Evolutionary conservation across 805 yeast genomes (phyloP).

Genomic region (Yamadazyma akitaensis): DNA sequence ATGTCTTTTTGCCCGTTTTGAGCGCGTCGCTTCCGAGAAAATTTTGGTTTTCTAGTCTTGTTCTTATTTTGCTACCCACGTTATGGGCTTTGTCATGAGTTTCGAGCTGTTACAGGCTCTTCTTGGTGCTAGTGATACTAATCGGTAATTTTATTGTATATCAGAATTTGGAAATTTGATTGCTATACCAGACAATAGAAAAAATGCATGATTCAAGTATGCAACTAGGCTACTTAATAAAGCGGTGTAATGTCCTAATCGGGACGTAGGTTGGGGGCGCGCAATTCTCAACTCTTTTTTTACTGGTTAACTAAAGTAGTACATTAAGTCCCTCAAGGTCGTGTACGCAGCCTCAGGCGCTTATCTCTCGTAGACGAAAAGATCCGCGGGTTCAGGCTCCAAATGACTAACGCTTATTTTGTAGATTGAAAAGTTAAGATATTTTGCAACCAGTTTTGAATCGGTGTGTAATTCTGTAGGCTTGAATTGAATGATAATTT

Average conservation of each 20-base stretch:
- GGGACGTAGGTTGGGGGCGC: background rate
- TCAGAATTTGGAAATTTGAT: background rate
- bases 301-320: background rate
- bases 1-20: background rate
- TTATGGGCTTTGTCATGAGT: background rate
- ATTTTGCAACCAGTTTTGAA: too few relatives aligned
- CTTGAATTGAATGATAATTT: too few relatives aligned
- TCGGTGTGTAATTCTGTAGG: too few relatives aligned
- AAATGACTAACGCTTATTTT: too few relatives aligned
- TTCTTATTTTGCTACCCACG: background rate
- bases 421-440: too few relatives aligned
- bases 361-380: too few relatives aligned
- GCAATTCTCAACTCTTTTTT: background rate
- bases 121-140: background rate
- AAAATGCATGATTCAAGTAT: background rate
- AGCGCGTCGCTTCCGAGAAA: background rate
- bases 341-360: too few relatives aligned
- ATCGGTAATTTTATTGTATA: too few relatives aligned
- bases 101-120: background rate
- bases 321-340: too few relatives aligned
- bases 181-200: background rate
- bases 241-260: background rate
- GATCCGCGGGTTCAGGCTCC: too few relatives aligned
- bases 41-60: background rate
- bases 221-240: background rate